These are phyloP conservation scores for Cryptosporidium andersoni DNA, from an alignment of 169 alveolate genomes.

Conservation along the genomic window DNA sequence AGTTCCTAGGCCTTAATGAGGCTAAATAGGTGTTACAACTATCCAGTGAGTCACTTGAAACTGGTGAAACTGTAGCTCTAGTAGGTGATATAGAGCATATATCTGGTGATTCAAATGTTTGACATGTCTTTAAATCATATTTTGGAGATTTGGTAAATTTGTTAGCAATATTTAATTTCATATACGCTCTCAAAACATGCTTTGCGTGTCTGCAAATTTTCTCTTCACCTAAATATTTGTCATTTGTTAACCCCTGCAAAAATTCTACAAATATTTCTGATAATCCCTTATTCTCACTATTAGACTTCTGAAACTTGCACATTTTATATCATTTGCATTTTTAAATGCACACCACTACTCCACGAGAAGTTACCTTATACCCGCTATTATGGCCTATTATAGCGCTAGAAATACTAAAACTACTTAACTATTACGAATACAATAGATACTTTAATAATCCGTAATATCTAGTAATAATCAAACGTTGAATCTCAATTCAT, in stretches of 20 bases:
- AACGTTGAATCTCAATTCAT: not conserved
- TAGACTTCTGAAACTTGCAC: not conserved
- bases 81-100: too few relatives aligned
- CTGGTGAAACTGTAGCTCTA: too few relatives aligned
- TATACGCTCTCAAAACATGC: slow-evolving; percentile 14
- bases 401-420: slow-evolving; percentile 9
- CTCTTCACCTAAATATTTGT: slow-evolving; percentile 43
- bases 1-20: too few relatives aligned
- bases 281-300: slow-evolving; percentile 2
- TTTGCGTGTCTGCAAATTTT: slow-evolving; percentile 22
- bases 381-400: not conserved
- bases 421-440: too few relatives aligned
- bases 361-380: slow-evolving; percentile 29
- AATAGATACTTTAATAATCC: too few relatives aligned
- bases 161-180: too few relatives aligned
- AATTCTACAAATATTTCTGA: slow-evolving; percentile 21
- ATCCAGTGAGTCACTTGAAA: too few relatives aligned
- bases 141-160: too few relatives aligned
- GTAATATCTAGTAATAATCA: not conserved
- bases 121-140: too few relatives aligned
- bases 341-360: slow-evolving; percentile 67
- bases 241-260: slow-evolving; percentile 6
- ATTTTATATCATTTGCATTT: slow-evolving; percentile 11
- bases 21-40: too few relatives aligned
- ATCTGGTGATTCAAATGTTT: too few relatives aligned